Percentiles rank a stretch among this genome's conserved stretches.
These are phyloP conservation scores for Anthoceros angustus DNA, from an alignment of 225 moss, liverwort and hornwort species.

Conservation along the genomic window DNA sequence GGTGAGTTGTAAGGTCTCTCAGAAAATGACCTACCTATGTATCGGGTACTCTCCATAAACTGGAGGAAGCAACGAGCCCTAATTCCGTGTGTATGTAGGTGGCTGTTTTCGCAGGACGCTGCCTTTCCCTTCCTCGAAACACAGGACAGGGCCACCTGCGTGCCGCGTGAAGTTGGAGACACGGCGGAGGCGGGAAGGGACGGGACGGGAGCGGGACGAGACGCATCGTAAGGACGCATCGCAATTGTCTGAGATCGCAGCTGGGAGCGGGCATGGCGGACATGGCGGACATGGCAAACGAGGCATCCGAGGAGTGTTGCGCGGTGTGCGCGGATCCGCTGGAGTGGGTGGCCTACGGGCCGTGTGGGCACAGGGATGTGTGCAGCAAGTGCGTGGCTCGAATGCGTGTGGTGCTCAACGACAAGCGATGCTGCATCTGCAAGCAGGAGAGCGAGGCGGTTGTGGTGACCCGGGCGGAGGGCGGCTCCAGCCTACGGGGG, in stretches of 20 bases:
- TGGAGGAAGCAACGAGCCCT: too few species aligned
- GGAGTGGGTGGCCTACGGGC: constrained; percentile 88
- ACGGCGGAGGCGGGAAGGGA: neutral
- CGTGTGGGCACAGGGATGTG: constrained; percentile 76
- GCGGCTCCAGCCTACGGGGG: neutral
- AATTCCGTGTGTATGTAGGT: too few species aligned
- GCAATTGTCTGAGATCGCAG: neutral
- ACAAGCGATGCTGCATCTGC: constrained; percentile 77
- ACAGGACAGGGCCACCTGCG: too few species aligned
- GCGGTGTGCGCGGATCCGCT: constrained; percentile 87
- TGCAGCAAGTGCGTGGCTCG: constrained; percentile 66
- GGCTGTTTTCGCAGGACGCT: too few species aligned
- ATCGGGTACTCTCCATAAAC: too few species aligned
- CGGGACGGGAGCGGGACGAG: neutral
- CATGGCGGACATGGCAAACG: neutral
- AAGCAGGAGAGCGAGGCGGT: constrained; percentile 71
- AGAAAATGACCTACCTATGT: too few species aligned
- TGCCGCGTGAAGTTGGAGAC: neutral
- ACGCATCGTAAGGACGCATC: neutral
- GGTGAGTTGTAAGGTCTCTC: too few species aligned
- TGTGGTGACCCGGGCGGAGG: neutral
- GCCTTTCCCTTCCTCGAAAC: too few species aligned
- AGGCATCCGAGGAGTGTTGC: constrained; percentile 70
- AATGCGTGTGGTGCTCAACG: constrained; percentile 66
- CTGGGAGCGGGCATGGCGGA: neutral